phyloP scores from a whole-genome alignment of 306 rosid species.

The Gynostemma pentaphyllum region DNA sequence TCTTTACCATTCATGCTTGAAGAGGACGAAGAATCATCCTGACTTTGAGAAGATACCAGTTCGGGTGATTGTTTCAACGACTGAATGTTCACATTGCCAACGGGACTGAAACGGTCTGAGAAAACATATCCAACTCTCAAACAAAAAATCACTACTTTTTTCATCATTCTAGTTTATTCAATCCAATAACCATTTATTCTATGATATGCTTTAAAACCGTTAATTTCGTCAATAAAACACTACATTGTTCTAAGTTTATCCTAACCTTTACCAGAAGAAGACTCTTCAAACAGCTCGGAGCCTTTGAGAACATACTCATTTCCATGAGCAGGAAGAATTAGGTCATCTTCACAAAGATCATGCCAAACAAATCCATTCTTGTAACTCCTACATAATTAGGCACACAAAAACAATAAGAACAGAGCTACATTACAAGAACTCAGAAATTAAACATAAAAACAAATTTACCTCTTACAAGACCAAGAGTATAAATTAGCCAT shows the following conservation, averaged over 20 bases:
- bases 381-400: constrained; percentile 56
- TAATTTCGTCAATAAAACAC: neutral
- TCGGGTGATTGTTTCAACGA: constrained; percentile 58
- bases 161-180: neutral
- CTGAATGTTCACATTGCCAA: constrained; percentile 39
- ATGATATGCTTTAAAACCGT: neutral
- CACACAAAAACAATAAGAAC: neutral
- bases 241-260: neutral
- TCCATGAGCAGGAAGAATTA: constrained; percentile 75
- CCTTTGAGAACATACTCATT: constrained; percentile 90
- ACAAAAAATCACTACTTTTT: neutral
- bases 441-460: neutral
- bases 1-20: constrained; percentile 77
- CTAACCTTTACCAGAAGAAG: constrained; percentile 47
- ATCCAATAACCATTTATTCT: neutral
- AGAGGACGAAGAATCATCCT: constrained; percentile 65
- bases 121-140: constrained; percentile 13
- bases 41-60: constrained; percentile 58
- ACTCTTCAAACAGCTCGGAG: constrained; percentile 79
- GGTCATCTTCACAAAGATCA: constrained; percentile 77
- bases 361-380: constrained; percentile 94
- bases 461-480: constrained; percentile 76
- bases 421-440: neutral
- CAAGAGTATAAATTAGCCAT: constrained; percentile 77
- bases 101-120: constrained; percentile 49